Base-by-base conservation (phyloP, 108 stramenopile genomes). In the Fragilaria crotonensis region DNA sequence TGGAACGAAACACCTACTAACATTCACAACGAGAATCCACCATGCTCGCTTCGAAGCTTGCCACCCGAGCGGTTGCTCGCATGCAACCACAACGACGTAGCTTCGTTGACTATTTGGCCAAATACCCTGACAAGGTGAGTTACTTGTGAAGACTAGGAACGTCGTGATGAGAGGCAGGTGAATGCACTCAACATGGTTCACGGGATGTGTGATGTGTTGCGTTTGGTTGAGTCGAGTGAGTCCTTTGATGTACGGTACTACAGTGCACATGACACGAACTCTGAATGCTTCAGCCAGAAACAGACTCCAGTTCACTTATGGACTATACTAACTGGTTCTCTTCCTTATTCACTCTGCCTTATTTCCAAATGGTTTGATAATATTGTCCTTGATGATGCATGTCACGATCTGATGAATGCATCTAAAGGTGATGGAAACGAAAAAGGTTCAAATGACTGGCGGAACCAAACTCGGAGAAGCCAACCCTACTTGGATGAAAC, bases 401-500 rank as follows among this genome's bases (percentile, higher is more conserved):
- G n/a, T n/a, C 53, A n/a, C 21, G 33, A 48, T 31, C 14, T 25
- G 25, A 56, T 11, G 30, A 26, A n/a, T n/a, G n/a, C n/a, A n/a
- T n/a, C n/a, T n/a, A n/a, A 36, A 88, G 87, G 81, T 89, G 41
- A 77, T 77, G 61, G 83, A 89, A 62, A 84, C 67, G 29, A 84
- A 83, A 63, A 85, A 80, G 59, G 68, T 89, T 52, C 87, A 89
- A 68, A 63, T 50, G 27, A 65, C 53, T 20, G 87, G 87, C 50
- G 87, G 87, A 55, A 81, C 80, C n/a, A 67, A 68, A 54, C 84
- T 61, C 7, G 87, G 87, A 60, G 87, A 85, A 48, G 56, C 55
- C 36, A 83, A 83, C 52, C 87, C 87, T 53, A 89, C 83, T 46
- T 89, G 87, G 87, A 65, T 85, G 67, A 89, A 89, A 57, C 87